Conservation (phyloP, 1,284 basidiomycete genomes). For the Ganoderma sp. region DNA sequence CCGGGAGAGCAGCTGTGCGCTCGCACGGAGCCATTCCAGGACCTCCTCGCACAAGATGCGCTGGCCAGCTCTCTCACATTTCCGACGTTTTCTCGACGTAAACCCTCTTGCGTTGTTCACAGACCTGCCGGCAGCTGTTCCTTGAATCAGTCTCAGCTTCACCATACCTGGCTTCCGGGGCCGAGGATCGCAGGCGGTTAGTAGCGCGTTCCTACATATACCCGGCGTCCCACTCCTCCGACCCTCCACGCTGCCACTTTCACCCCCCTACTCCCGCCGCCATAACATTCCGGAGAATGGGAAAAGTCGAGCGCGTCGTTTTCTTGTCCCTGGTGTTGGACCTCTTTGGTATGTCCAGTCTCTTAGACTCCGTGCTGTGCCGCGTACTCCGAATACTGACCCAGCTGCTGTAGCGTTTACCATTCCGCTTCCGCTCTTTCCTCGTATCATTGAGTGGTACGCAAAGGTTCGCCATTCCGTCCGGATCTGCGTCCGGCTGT, state of each 20-base stretch:
- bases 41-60: conserved; percentile 20
- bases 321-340: conserved; percentile 85
- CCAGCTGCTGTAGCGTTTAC: conserved; percentile 71
- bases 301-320: conserved; percentile 76
- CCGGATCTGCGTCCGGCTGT: background rate
- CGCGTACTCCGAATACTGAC: background rate
- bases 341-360: conserved; percentile 64
- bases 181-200: conserved; percentile 20
- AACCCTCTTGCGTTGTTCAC: conserved; percentile 13
- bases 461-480: conserved; percentile 57
- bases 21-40: conserved; percentile 19
- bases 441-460: conserved; percentile 90
- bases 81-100: conserved; percentile 14
- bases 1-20: conserved; percentile 11
- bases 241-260: conserved; percentile 8
- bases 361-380: background rate
- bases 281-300: conserved; percentile 48
- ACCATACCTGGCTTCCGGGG: conserved; percentile 9
- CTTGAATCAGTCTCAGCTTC: conserved; percentile 9
- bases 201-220: conserved; percentile 6
- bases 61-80: conserved; percentile 19
- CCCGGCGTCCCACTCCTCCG: background rate
- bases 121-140: conserved; percentile 16
- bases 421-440: conserved; percentile 92
- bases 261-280: conserved; percentile 1